These are phyloP conservation scores for Quambalaria eucalypti DNA, from an alignment of 1,284 basidiomycete species.

Conservation along the genomic window DNA sequence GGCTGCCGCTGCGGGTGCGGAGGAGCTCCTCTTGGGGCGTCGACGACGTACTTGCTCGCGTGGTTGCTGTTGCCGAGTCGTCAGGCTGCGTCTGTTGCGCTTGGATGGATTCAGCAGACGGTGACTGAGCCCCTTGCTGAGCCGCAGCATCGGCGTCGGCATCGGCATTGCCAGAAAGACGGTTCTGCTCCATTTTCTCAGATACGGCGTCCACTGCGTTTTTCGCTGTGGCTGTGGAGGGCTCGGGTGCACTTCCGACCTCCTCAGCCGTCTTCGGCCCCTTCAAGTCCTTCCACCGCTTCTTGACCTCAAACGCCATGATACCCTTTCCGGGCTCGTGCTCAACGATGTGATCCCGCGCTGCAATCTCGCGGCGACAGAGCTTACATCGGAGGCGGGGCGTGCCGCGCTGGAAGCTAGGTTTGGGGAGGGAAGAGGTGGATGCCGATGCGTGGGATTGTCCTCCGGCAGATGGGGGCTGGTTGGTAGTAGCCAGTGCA, in stretches of 20 bases:
- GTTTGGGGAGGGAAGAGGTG: conserved; percentile 14
- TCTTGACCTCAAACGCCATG: conserved; percentile 32
- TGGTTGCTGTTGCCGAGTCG: too few species aligned
- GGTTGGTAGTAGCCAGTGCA: too few species aligned
- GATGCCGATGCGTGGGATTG: too few species aligned
- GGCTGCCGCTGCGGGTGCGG: background rate
- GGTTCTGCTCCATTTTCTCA: too few species aligned
- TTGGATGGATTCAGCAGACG: background rate
- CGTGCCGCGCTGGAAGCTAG: conserved; percentile 8
- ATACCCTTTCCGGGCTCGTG: conserved; percentile 40
- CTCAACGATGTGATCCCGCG: conserved; percentile 34
- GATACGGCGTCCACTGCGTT: too few species aligned
- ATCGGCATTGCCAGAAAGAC: too few species aligned
- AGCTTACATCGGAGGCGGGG: conserved; percentile 34
- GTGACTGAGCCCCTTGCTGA: too few species aligned
- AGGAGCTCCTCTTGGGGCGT: background rate
- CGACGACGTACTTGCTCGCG: too few species aligned
- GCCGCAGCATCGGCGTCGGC: too few species aligned
- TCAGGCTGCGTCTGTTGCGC: background rate
- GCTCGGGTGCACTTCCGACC: background rate
- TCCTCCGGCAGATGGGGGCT: too few species aligned
- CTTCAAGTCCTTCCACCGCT: conserved; percentile 5
- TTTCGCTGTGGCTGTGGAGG: too few species aligned
- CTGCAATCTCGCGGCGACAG: conserved; percentile 38
- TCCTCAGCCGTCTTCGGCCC: conserved; percentile 1